Evolutionary conservation across 148 eudicot genomes (phyloP).

Genomic region (Cornus suecica): DNA sequence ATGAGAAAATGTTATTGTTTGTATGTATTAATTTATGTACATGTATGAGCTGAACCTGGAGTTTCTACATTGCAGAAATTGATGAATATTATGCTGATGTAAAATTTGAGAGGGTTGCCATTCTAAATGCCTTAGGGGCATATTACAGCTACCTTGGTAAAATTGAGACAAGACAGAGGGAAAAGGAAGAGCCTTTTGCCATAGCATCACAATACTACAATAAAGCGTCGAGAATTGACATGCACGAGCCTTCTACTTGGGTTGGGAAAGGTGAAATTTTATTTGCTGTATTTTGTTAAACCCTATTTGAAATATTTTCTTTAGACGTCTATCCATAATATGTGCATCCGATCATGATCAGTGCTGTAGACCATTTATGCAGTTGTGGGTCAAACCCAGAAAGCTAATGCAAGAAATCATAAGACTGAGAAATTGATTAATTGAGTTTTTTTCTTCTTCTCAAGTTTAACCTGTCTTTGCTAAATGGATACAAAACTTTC

Average conservation of each 20-base stretch:
- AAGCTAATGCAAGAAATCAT: background rate
- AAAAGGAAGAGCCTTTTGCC: conserved; percentile 75
- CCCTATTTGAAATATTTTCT: background rate
- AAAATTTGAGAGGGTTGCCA: conserved; percentile 90
- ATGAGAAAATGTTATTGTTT: background rate
- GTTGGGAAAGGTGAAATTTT: conserved; percentile 73
- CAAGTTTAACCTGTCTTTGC: too few species aligned
- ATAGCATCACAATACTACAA: conserved; percentile 78
- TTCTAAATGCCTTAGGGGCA: conserved; percentile 88
- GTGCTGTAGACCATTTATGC: background rate
- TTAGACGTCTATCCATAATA: background rate
- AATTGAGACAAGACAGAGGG: conserved; percentile 70
- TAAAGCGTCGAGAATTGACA: conserved; percentile 87
- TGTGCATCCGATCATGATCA: background rate
- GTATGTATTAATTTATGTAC: background rate
- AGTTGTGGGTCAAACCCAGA: background rate
- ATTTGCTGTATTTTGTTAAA: background rate
- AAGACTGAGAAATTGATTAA: too few species aligned
- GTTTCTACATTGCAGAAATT: conserved; percentile 61
- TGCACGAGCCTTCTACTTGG: conserved; percentile 98
- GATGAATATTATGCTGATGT: conserved; percentile 92
- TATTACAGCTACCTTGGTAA: conserved; percentile 83
- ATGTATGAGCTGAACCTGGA: conserved; percentile 8
- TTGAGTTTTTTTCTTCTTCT: too few species aligned
- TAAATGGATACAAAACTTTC: too few species aligned